phyloP scores from a whole-genome alignment of 441 rosid genomes.

The Adansonia gregorii region DNA sequence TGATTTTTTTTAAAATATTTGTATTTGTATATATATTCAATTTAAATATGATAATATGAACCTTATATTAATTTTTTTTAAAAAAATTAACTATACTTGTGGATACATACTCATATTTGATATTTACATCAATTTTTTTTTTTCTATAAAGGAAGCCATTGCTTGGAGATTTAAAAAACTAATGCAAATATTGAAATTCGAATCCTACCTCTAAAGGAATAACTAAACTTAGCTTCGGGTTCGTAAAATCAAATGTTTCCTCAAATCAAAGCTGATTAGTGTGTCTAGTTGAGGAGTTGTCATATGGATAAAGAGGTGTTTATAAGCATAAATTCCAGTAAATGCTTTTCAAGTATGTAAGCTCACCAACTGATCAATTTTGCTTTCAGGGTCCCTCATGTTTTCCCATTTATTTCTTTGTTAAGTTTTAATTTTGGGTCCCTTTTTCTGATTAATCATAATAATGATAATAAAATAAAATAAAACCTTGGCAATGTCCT shows the following conservation, averaged over 20 bases:
- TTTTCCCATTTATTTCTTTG: background rate
- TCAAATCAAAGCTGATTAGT: background rate
- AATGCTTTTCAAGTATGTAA: background rate
- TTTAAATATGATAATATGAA: too few species aligned
- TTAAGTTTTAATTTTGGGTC: background rate
- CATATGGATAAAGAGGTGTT: background rate
- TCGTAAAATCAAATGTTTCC: background rate
- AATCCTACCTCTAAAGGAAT: too few species aligned
- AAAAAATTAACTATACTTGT: too few species aligned
- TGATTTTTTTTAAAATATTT: too few species aligned
- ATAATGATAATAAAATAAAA: background rate
- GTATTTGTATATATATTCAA: too few species aligned
- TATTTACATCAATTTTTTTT: too few species aligned
- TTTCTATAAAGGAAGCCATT: too few species aligned
- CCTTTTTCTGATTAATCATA: background rate
- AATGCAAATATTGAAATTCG: too few species aligned
- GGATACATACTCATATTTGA: too few species aligned
- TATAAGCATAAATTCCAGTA: background rate
- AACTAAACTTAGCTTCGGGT: too few species aligned
- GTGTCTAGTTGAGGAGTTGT: background rate
- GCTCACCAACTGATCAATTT: constrained; percentile 38
- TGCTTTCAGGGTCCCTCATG: constrained; percentile 28
- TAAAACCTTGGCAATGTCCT: background rate
- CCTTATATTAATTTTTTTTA: too few species aligned
- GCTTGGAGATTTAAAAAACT: too few species aligned